phyloP scores from a whole-genome alignment of 2,329 filamentous ascomycete genomes.

The Scedosporium aurantiacum region DNA sequence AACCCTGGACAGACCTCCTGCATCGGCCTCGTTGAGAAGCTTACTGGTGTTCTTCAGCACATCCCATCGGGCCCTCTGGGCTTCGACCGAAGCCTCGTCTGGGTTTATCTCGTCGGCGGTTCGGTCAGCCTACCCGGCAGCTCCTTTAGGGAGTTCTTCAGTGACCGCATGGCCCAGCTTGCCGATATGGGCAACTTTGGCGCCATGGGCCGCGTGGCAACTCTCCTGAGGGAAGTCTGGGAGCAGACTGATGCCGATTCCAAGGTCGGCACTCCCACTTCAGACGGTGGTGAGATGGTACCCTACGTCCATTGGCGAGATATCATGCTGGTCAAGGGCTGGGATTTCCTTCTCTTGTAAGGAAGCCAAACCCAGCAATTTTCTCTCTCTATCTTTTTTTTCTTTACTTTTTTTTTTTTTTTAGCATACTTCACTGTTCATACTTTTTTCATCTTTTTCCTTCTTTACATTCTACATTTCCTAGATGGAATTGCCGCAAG shows the following conservation, averaged over 20 bases:
- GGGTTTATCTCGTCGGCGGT: constrained; percentile 85
- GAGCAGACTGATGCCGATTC: constrained; percentile 51
- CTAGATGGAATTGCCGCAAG: constrained; percentile 8
- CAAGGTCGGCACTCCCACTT: constrained; percentile 23
- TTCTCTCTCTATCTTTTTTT: constrained; percentile 8
- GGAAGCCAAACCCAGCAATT: constrained; percentile 3
- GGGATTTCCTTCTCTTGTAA: constrained; percentile 87
- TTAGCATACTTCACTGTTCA: constrained; percentile 3
- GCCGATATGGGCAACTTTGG: constrained; percentile 71
- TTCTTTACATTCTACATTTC: background rate
- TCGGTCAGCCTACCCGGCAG: constrained; percentile 64
- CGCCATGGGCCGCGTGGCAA: constrained; percentile 73
- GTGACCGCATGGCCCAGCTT: constrained; percentile 61
- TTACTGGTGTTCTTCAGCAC: constrained; percentile 64
- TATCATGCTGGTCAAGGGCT: constrained; percentile 80
- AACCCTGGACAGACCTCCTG: constrained; percentile 64
- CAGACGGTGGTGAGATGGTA: constrained; percentile 26
- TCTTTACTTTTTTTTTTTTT: constrained; percentile 10
- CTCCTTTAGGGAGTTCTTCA: constrained; percentile 66
- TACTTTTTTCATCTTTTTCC: constrained; percentile 5
- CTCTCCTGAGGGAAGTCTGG: constrained; percentile 77
- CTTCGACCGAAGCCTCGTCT: constrained; percentile 82
- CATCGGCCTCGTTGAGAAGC: constrained; percentile 64
- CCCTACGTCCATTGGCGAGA: constrained; percentile 88
- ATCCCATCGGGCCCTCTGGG: constrained; percentile 74